Evolutionary conservation across 257 asterid species (phyloP), one percentile per base, ranked within the genome.

Genomic region (Marsdenia floribunda): DNA sequence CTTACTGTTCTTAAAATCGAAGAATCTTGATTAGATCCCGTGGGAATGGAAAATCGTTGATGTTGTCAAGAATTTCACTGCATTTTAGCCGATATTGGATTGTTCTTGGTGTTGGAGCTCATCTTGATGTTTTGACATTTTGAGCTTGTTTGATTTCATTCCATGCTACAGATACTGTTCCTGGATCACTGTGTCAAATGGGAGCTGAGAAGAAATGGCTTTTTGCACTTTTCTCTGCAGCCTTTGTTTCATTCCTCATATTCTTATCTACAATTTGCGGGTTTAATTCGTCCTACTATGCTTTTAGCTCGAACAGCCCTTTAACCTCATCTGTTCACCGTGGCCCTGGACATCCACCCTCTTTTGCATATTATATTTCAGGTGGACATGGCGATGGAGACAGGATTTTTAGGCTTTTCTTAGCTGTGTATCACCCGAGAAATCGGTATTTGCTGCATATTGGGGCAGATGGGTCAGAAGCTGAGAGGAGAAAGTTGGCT

Each of bases 141-240:
- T 50, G 63, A n/a, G 55, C 65, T 71, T 52, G 50, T 38, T 66
- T 21, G 18, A 38, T 42, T 69, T 72, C 77, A 52, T 75, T 57
- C 74, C 77, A 75, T 80, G 83, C 77, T 72, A 66, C 57, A 78
- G 52, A 66, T 71, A 71, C 70, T 7, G 54, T 35, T 29, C 47
- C 46, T 35, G 40, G 81, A 73, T 78, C 68, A 21, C 26, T 73
- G 21, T 68, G 0, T 61, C 38, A 69, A 67, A 78, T 78, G 81
- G 98, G 93, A 86, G 88, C 96, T 82, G 99, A 91, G 75, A 89
- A 86, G 90, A 95, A 89, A 86, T 95, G 98, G 99, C 86, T 95
- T 40, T 92, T 84, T 83, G 90, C 95, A 82, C 96, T 95, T 55
- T 92, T 95, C 75, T 86, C 87, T 42, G 99, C 96, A 58, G 93